A percentile compares a stretch with the other conserved stretches of the same genome.
These are phyloP conservation scores for Penicillium sp. DNA, from an alignment of 2,329 filamentous ascomycete genomes.

Conservation along the genomic window DNA sequence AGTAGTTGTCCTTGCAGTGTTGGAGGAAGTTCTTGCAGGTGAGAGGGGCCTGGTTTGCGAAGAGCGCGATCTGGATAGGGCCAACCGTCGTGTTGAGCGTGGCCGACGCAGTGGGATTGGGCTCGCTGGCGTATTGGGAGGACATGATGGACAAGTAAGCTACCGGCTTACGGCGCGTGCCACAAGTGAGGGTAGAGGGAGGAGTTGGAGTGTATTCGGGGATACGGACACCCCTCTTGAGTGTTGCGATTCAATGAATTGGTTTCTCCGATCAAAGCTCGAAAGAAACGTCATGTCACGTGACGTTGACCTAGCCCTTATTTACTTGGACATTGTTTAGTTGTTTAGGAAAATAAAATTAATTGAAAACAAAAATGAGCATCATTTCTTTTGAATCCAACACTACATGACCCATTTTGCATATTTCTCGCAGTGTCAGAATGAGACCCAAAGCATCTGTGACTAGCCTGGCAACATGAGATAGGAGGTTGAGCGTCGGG, in stretches of 20 bases:
- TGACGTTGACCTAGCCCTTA: constrained; percentile 6
- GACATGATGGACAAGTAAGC: constrained; percentile 62
- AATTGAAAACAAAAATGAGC: neutral
- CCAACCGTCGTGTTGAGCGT: constrained; percentile 87
- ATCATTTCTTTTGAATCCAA: neutral
- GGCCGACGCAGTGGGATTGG: constrained; percentile 87
- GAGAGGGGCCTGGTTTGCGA: constrained; percentile 89
- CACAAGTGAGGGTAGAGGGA: neutral
- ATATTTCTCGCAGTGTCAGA: neutral
- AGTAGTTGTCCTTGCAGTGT: constrained; percentile 91
- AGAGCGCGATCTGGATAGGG: constrained; percentile 87
- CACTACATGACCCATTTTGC: neutral
- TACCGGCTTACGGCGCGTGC: constrained; percentile 1
- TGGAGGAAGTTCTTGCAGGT: constrained; percentile 95
- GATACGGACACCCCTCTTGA: neutral
- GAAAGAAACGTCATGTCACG: constrained; percentile 25
- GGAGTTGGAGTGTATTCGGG: neutral
- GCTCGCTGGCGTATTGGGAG: constrained; percentile 88
- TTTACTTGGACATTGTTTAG: no score
- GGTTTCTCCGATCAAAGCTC: constrained; percentile 13
- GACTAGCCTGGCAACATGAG: neutral
- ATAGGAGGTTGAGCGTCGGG: neutral
- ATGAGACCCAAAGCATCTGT: neutral
- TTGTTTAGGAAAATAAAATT: neutral
- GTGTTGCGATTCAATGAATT: neutral